Percentiles rank a stretch among this genome's conserved stretches.
These are phyloP conservation scores for Fusarium poae DNA, from an alignment of 2,329 filamentous ascomycete genomes.

Conservation along the genomic window DNA sequence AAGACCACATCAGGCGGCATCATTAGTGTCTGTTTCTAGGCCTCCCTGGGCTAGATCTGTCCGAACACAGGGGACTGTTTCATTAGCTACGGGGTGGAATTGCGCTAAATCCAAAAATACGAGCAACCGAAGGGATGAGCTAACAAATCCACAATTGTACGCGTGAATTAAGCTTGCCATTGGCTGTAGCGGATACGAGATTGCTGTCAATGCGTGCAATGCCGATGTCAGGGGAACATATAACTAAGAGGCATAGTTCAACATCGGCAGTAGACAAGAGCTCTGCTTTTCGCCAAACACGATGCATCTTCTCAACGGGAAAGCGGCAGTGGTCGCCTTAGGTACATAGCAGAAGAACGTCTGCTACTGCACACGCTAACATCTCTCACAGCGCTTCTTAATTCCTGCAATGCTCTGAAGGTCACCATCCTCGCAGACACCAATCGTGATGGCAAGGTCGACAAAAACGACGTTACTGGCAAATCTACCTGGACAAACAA, in stretches of 20 bases:
- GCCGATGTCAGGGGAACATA: not conserved
- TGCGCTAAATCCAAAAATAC: constrained; percentile 1
- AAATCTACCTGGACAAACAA: constrained; percentile 47
- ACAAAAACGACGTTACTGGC: constrained; percentile 39
- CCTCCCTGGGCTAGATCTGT: not conserved
- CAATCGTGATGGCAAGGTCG: constrained; percentile 54
- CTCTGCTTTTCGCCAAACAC: not conserved
- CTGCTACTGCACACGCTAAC: not conserved
- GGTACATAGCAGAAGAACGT: not conserved
- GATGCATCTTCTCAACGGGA: constrained; percentile 16
- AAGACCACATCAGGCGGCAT: not conserved
- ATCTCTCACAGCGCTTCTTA: constrained; percentile 2
- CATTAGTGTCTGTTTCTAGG: not conserved
- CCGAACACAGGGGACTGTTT: not conserved
- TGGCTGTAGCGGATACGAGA: not conserved
- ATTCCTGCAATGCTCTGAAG: constrained; percentile 22
- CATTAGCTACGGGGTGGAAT: not conserved
- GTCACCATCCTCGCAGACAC: constrained; percentile 52
- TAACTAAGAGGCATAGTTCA: not conserved
- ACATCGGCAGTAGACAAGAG: not conserved
- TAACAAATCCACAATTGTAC: not conserved
- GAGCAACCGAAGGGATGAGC: not conserved
- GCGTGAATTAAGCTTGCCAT: not conserved
- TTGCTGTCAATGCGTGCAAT: not conserved
- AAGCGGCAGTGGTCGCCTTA: constrained; percentile 7